Percentiles rank a stretch among this genome's conserved stretches.
Conservation (phyloP, 495 filamentous ascomycete genomes). For the Penicillium dipodomyicola region DNA sequence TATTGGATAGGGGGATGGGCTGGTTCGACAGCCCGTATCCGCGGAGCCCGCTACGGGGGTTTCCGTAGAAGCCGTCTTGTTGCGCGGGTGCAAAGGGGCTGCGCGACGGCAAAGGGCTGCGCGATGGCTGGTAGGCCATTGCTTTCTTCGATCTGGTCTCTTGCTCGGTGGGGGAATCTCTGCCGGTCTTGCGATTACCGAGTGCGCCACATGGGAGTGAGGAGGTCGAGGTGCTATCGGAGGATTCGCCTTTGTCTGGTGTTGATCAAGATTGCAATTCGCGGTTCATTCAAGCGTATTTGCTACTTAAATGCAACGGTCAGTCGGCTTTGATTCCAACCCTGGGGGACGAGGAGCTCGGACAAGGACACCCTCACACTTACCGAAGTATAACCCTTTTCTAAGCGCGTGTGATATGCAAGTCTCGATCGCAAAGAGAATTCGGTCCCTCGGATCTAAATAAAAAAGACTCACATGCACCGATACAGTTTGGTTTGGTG, state of each 20-base stretch:
- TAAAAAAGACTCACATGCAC: not conserved
- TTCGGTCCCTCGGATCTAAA: not conserved
- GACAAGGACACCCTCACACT: not conserved
- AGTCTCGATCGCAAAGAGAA: not conserved
- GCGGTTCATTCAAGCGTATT: not conserved
- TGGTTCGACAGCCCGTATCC: conserved; percentile 39
- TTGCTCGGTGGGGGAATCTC: not conserved
- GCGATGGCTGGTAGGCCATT: conserved; percentile 33
- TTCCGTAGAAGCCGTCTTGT: conserved; percentile 66
- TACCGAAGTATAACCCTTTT: not conserved
- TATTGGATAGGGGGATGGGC: conserved; percentile 31
- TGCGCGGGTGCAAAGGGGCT: conserved; percentile 50
- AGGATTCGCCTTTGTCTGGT: not conserved
- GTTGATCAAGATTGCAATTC: not conserved
- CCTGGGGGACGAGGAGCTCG: not conserved
- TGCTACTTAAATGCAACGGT: not conserved
- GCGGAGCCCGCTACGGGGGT: conserved; percentile 33
- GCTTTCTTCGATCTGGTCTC: not conserved
- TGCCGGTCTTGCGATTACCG: conserved; percentile 6
- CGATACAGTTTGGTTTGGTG: not conserved
- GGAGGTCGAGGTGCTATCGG: not conserved
- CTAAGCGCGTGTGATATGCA: not conserved
- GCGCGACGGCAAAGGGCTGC: conserved; percentile 33
- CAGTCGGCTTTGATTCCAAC: not conserved
- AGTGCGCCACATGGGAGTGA: conserved; percentile 6